Conservation (phyloP, 2,329 filamentous ascomycete species). For the Trichophyton mentagrophytes region DNA sequence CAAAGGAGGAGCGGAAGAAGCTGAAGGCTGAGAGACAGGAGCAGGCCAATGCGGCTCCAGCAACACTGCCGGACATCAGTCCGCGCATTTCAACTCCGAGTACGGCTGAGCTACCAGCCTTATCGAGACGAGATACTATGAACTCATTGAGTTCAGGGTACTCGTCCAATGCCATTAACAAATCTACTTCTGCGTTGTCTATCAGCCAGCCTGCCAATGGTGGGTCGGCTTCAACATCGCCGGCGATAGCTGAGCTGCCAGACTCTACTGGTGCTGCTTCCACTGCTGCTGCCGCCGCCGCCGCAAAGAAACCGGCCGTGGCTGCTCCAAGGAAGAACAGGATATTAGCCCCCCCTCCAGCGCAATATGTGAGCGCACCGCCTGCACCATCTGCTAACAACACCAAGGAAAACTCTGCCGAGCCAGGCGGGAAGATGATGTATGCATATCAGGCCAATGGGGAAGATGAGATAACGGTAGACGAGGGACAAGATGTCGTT, state of each 20-base stretch:
- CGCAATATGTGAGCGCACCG: conserved; percentile 61
- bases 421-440: conserved; percentile 73
- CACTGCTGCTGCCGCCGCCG: conserved; percentile 22
- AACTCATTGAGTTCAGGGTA: conserved; percentile 83
- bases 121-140: conserved; percentile 76
- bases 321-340: conserved; percentile 48
- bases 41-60: conserved; percentile 48
- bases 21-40: conserved; percentile 77
- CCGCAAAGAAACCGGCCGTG: conserved; percentile 18
- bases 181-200: conserved; percentile 55
- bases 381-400: conserved; percentile 32
- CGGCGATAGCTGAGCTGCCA: conserved; percentile 10
- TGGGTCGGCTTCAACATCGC: conserved; percentile 27
- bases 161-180: conserved; percentile 56
- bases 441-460: conserved; percentile 73
- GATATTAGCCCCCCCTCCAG: conserved; percentile 75
- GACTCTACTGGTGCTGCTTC: conserved; percentile 20
- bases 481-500: conserved; percentile 63
- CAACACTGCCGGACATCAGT: conserved; percentile 19
- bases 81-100: conserved; percentile 21
- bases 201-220: conserved; percentile 39
- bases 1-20: conserved; percentile 91
- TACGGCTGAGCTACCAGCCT: conserved; percentile 48
- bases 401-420: conserved; percentile 21
- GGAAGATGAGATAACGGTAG: conserved; percentile 67